Conservation (phyloP, 2,329 filamentous ascomycete species). For the Lecanosticta acicola region DNA sequence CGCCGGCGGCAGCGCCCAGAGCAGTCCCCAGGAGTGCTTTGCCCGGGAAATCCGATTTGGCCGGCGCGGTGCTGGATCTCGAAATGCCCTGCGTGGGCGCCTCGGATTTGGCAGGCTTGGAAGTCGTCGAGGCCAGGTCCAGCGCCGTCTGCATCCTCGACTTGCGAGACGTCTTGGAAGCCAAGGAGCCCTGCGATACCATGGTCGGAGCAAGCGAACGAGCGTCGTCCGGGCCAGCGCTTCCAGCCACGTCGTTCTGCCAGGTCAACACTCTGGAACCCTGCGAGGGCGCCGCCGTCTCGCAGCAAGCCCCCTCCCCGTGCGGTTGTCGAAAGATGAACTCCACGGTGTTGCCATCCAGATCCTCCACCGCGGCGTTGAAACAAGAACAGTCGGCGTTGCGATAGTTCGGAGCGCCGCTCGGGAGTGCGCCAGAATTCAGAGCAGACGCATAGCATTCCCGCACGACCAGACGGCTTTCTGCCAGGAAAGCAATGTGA, state of each 20-base stretch:
- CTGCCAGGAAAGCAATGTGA: conserved; percentile 58
- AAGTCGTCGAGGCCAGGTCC: conserved; percentile 24
- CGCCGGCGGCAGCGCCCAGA: conserved; percentile 72
- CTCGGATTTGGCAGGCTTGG: conserved; percentile 18
- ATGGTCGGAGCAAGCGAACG: conserved; percentile 18
- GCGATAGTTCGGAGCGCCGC: conserved; percentile 51
- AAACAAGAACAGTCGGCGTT: conserved; percentile 53
- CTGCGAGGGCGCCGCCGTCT: conserved; percentile 36
- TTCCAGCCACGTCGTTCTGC: conserved; percentile 37
- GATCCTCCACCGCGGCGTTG: conserved; percentile 63
- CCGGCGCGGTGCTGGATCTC: conserved; percentile 17
- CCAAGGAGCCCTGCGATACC: conserved; percentile 7
- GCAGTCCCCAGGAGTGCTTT: conserved; percentile 58
- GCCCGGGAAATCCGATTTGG: conserved; percentile 15
- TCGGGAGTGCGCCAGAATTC: conserved; percentile 57
- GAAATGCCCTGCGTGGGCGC: conserved; percentile 16
- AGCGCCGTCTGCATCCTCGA: conserved; percentile 24
- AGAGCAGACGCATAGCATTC: conserved; percentile 67
- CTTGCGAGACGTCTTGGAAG: conserved; percentile 20
- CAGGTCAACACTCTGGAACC: conserved; percentile 42
- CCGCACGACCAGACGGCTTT: conserved; percentile 59
- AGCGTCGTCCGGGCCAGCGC: conserved; percentile 19
- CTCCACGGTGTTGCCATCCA: conserved; percentile 80
- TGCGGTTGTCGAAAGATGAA: conserved; percentile 55
- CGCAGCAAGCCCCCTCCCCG: conserved; percentile 32